Percentiles rank a stretch among this genome's conserved stretches.
These are phyloP conservation scores for Graphilbum fragrans DNA, from an alignment of 2,329 filamentous ascomycete species.

Conservation along the genomic window DNA sequence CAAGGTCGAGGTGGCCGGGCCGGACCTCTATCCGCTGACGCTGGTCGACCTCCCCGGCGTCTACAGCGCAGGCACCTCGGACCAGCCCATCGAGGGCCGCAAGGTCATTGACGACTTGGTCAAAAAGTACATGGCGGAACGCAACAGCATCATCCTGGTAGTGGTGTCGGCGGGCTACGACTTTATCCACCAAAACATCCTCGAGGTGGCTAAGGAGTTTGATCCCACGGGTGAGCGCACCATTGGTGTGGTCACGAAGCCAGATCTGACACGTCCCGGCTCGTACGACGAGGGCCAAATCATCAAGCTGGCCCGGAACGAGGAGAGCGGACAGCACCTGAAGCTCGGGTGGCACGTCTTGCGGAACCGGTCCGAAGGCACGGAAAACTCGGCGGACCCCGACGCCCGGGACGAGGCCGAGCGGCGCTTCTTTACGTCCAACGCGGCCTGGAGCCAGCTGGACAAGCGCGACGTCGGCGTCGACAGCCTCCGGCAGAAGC, in stretches of 20 bases:
- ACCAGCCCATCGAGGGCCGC: slow-evolving; percentile 30
- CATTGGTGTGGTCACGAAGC: slow-evolving; percentile 46
- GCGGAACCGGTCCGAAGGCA: slow-evolving; percentile 28
- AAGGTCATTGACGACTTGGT: slow-evolving; percentile 34
- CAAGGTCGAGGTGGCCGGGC: slow-evolving; percentile 33
- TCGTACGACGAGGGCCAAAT: slow-evolving; percentile 28
- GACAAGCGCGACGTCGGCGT: slow-evolving; percentile 5
- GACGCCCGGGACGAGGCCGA: too few relatives aligned
- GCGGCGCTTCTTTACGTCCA: background rate
- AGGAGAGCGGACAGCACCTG: slow-evolving; percentile 30
- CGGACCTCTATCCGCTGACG: slow-evolving; percentile 37
- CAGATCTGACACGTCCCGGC: slow-evolving; percentile 25
- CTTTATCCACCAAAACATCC: slow-evolving; percentile 45
- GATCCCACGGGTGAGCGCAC: slow-evolving; percentile 27
- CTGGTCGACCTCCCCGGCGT: slow-evolving; percentile 48
- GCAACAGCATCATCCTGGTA: slow-evolving; percentile 46
- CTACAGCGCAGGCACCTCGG: slow-evolving; percentile 33
- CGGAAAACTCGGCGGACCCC: slow-evolving; percentile 19
- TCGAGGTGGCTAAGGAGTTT: slow-evolving; percentile 30
- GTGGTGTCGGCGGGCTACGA: slow-evolving; percentile 45
- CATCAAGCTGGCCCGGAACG: slow-evolving; percentile 29
- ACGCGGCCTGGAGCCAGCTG: background rate
- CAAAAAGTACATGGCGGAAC: slow-evolving; percentile 40
- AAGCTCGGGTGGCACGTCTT: slow-evolving; percentile 41
- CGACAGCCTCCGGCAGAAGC: slow-evolving; percentile 7